phyloP scores from a whole-genome alignment of 1,284 basidiomycete species.

The Fomitopsis betulina region DNA sequence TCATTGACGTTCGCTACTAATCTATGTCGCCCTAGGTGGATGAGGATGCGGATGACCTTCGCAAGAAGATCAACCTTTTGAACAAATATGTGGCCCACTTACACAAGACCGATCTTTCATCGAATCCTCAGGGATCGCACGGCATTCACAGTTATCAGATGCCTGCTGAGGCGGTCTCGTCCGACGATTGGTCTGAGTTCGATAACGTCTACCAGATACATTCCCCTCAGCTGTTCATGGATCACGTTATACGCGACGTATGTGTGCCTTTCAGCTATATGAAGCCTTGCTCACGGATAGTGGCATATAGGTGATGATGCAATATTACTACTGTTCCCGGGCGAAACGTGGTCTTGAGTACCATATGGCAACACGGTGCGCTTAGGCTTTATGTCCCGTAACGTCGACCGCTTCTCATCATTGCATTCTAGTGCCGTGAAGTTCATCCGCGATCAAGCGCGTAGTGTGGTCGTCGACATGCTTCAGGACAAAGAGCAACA shows the following conservation, averaged over 20 bases:
- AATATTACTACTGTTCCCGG: slow-evolving; percentile 86
- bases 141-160: slow-evolving; percentile 51
- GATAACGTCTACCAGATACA: slow-evolving; percentile 92
- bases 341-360: slow-evolving; percentile 80
- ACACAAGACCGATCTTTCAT: slow-evolving; percentile 38
- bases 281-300: not conserved
- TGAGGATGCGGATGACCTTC: slow-evolving; percentile 13
- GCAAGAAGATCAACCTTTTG: slow-evolving; percentile 56
- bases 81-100: slow-evolving; percentile 60
- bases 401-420: not conserved
- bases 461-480: slow-evolving; percentile 35
- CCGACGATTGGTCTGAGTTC: slow-evolving; percentile 79
- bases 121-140: slow-evolving; percentile 29
- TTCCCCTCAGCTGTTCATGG: slow-evolving; percentile 81
- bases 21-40: not conserved
- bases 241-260: slow-evolving; percentile 57
- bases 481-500: slow-evolving; percentile 31
- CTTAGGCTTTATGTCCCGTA: not conserved
- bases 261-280: not conserved
- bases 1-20: not conserved
- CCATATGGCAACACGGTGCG: slow-evolving; percentile 81
- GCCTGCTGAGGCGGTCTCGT: slow-evolving; percentile 59
- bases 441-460: slow-evolving; percentile 79
- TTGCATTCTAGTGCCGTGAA: slow-evolving; percentile 62
- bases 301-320: slow-evolving; percentile 65